phyloP scores from a whole-genome alignment of 306 rosid species.

The Ceratonia siliqua region DNA sequence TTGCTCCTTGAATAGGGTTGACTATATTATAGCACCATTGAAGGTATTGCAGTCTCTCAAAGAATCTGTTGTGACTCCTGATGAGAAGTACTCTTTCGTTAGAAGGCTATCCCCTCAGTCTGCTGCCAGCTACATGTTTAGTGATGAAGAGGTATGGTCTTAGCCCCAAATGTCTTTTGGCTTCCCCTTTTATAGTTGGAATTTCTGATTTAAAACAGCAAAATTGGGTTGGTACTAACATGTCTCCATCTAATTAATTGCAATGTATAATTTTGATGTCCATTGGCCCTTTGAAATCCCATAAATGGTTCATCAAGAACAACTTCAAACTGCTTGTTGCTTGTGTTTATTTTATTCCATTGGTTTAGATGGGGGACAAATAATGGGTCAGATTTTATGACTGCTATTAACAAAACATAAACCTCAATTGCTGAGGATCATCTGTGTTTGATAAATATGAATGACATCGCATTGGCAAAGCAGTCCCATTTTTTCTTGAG shows the following conservation, averaged over 20 bases:
- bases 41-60: constrained; percentile 94
- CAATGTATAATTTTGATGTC: constrained; percentile 21
- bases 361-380: not conserved
- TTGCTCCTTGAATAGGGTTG: constrained; percentile 62
- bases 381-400: not conserved
- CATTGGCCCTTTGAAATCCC: not conserved
- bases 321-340: constrained; percentile 12
- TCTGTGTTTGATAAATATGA: not conserved
- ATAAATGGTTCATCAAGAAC: constrained; percentile 17
- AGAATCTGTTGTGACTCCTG: constrained; percentile 71
- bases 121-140: constrained; percentile 66
- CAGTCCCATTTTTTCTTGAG: not conserved
- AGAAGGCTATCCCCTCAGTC: constrained; percentile 86
- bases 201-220: constrained; percentile 11
- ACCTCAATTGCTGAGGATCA: not conserved
- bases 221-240: not conserved
- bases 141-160: constrained; percentile 71
- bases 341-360: constrained; percentile 14
- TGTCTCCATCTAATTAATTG: not conserved
- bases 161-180: constrained; percentile 24
- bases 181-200: constrained; percentile 7
- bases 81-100: constrained; percentile 80
- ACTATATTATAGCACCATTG: constrained; percentile 91
- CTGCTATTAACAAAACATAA: not conserved
- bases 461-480: not conserved